Evolutionary conservation across 2,329 filamentous ascomycete species (phyloP).

Genomic region (Zymoseptoria tritici): DNA sequence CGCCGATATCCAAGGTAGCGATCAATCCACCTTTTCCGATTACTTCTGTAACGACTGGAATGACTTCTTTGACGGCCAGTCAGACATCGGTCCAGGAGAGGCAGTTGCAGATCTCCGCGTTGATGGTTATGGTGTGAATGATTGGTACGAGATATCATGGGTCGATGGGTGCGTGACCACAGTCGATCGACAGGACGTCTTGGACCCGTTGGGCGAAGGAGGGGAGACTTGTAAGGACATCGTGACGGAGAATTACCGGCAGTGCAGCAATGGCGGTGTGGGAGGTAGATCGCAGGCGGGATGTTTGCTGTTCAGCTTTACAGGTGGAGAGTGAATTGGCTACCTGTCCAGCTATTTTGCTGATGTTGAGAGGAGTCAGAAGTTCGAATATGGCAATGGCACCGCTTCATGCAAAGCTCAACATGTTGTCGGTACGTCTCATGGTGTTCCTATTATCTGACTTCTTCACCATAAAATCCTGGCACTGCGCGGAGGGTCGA

Average conservation of each 20-base stretch:
- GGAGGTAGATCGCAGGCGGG: slow-evolving; percentile 2
- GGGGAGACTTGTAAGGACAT: background rate
- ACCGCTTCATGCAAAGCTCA: too few species aligned
- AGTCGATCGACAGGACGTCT: background rate
- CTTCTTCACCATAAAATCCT: too few species aligned
- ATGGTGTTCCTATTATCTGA: too few species aligned
- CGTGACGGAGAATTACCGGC: background rate
- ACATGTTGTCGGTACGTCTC: too few species aligned
- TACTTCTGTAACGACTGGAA: slow-evolving; percentile 3
- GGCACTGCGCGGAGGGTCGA: too few species aligned
- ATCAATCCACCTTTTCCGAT: background rate
- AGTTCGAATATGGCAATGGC: too few species aligned
- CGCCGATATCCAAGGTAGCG: background rate
- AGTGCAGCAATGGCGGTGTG: slow-evolving; percentile 3
- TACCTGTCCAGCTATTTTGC: too few species aligned
- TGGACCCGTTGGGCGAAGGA: background rate
- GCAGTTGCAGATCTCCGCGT: background rate
- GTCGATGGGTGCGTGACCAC: background rate
- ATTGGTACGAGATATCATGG: background rate
- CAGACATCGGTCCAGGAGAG: background rate
- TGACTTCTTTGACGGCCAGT: background rate
- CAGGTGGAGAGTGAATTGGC: background rate
- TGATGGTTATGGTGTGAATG: background rate
- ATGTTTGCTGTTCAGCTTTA: slow-evolving; percentile 3
- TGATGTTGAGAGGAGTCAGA: too few species aligned